Evolutionary conservation across 805 yeast genomes (phyloP), one percentile per base, ranked within the genome.

Genomic region (Huiozyma naganishii): DNA sequence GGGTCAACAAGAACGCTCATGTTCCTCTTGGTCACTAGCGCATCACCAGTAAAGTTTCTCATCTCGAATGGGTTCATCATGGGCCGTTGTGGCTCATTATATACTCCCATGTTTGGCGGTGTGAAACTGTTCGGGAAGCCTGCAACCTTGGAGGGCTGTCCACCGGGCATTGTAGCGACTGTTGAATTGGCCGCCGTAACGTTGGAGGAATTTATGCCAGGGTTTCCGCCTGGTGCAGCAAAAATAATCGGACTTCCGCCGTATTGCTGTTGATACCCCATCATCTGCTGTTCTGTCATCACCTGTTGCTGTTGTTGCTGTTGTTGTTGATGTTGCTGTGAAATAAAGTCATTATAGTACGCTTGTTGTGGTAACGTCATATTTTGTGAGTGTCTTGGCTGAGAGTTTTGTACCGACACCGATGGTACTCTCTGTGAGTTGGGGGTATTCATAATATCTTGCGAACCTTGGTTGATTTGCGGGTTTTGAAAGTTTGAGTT

Each of bases 51-150:
- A 5, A 40, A 23, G 11, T 32, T 46, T 40, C 39, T 47, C 23
- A 45, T 40, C 34, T 47, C 59, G 42, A 51, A 57, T 9, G 60
- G 57, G 37, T 51, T 53, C 50, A 52, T 45, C 58, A 48, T 54
- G 41, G 45, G 44, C 39, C 12, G 48, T 32, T 30, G 36, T 17
- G 9, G 29, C 27, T 27, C 17, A 32, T 23, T 36, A 17, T 44
- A 12, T 17, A 17, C 23, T 17, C 23, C 23, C 23, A 17, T 17
- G 23, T 17, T 17, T 17, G 23, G 4, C 23, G 23, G 23, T 17
- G 23, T 17, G 23, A 17, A 17, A 17, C 23, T 17, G 23, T 17
- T 17, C 4, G 23, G 23, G 23, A 17, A 17, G 23, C 23, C 23
- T 17, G 23, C 23, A 4, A 17, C 23, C 4, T 17, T 17, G 23